Conservation (phyloP, 1,284 basidiomycete species). For the Moesziomyces parantarcticus region DNA sequence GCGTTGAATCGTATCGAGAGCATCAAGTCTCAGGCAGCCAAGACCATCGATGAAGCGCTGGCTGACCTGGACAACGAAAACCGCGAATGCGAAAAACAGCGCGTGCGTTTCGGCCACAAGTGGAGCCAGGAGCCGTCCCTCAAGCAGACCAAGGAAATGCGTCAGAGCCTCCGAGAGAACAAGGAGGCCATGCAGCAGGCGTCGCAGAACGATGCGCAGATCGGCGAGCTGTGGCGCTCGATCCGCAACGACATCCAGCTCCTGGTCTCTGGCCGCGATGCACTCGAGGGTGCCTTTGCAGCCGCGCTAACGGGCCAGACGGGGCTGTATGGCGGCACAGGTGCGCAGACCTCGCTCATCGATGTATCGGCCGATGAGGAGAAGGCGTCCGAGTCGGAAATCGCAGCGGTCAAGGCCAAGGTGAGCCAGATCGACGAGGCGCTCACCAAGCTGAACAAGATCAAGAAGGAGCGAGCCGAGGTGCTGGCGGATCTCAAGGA, state of each 20-base stretch:
- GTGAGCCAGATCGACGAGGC: conserved; percentile 52
- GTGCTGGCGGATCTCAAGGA: conserved; percentile 93
- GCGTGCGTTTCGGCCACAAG: conserved; percentile 82
- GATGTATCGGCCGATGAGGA: conserved; percentile 55
- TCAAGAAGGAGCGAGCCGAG: conserved; percentile 77
- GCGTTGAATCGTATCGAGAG: conserved; percentile 47
- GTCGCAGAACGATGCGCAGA: conserved; percentile 80
- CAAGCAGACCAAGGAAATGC: conserved; percentile 74
- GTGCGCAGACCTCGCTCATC: conserved; percentile 36
- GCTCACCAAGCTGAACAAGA: conserved; percentile 53
- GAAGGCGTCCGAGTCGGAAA: conserved; percentile 28
- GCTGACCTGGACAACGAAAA: conserved; percentile 64
- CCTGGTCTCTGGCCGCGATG: conserved; percentile 72
- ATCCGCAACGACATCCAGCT: conserved; percentile 78
- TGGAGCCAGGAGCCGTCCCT: conserved; percentile 88
- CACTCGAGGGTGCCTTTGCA: conserved; percentile 78
- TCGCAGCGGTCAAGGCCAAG: conserved; percentile 36
- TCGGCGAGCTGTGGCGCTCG: conserved; percentile 79
- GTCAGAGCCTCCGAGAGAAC: conserved; percentile 85
- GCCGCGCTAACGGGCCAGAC: conserved; percentile 69
- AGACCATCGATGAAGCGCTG: conserved; percentile 44
- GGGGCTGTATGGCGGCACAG: conserved; percentile 26
- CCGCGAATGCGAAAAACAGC: conserved; percentile 68
- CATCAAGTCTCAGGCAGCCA: conserved; percentile 38
- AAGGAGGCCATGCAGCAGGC: conserved; percentile 81